Percentiles rank a stretch among this genome's conserved stretches.
Evolutionary conservation across 805 yeast species (phyloP).

Genomic region (Cyberlindnera misumaiensis): DNA sequence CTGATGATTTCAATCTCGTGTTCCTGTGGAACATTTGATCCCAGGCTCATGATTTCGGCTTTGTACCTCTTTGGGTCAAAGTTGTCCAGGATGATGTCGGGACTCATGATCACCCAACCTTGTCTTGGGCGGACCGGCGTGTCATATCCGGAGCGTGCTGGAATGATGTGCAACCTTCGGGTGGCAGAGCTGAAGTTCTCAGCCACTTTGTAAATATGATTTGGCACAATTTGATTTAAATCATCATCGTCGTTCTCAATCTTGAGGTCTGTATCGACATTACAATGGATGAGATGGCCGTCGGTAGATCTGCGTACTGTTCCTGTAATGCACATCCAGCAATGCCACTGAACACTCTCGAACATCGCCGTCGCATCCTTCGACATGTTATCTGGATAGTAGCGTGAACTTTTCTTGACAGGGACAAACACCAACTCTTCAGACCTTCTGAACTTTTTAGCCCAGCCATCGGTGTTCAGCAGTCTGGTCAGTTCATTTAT

Average conservation of each 20-base stretch:
- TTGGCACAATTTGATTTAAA: conserved; percentile 53
- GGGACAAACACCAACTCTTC: conserved; percentile 86
- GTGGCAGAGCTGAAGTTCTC: conserved; percentile 85
- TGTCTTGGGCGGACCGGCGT: conserved; percentile 60
- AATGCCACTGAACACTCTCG: conserved; percentile 85
- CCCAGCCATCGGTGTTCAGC: conserved; percentile 47
- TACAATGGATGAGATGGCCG: conserved; percentile 81
- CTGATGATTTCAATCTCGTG: conserved; percentile 73
- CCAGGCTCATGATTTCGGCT: conserved; percentile 36
- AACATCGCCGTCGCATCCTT: conserved; percentile 43
- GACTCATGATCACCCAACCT: conserved; percentile 90
- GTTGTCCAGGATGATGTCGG: conserved; percentile 72
- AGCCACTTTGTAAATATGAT: conserved; percentile 69
- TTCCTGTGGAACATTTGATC: conserved; percentile 55
- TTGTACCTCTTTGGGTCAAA: conserved; percentile 45
- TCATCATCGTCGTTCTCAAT: conserved; percentile 44
- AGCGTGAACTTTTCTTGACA: conserved; percentile 54
- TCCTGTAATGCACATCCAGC: conserved; percentile 97
- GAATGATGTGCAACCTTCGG: conserved; percentile 79
- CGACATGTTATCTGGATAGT: conserved; percentile 49
- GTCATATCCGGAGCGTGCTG: conserved; percentile 59
- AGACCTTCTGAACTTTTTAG: conserved; percentile 73
- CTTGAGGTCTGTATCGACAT: conserved; percentile 82
- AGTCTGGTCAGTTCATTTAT: conserved; percentile 54
- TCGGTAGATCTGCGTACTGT: conserved; percentile 85